Evolutionary conservation across 2,329 filamentous ascomycete genomes (phyloP), one percentile per base, ranked within the genome.

Genomic region (Fonsecaea nubica): DNA sequence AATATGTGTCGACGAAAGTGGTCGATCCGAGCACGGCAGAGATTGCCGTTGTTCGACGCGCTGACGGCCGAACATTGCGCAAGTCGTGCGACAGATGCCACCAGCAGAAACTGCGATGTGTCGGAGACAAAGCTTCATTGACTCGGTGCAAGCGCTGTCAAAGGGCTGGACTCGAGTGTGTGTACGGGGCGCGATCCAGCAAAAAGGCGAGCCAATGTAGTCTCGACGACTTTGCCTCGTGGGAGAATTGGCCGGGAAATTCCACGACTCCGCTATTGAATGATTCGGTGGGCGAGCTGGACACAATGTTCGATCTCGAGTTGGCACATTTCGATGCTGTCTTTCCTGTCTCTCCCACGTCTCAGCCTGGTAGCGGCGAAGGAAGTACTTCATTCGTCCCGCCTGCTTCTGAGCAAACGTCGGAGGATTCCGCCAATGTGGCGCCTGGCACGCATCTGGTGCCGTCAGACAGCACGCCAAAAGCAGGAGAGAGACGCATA

Each of bases 251-350:
- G 35, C 36, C 56, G 2, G 25, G n/a, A 18, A 21, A 59, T 59
- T 48, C 38, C 32, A 9, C 56, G 15, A 50, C 12, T n/a, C 56
- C 56, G 56, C 48, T 35, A 10, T 21, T 59, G 56, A 32, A 50
- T 35, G 56, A 59, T 50, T 33, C 56, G 4, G 40, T 59, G 35
- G 56, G 35, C 13, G 56, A 59, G 56, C 56, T 59, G 25, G 56
- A 59, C 56, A 59, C 56, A 18, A 59, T 59, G 35, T 59, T 59
- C 10, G 56, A 35, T 40, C 56, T 59, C 18, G 56, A 59, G 12
- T 36, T 48, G 38, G 32, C 21, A 32, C 36, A 30, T 35, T 60
- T 60, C 12, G 58, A 60, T 18, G 21, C 30, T 18, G 40, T 60
- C 58, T 45, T 50, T 60, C 40, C 58, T 9, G 25, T 32, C 9